A percentile compares a stretch with the other conserved stretches of the same genome.
Conservation (phyloP, 2,329 filamentous ascomycete genomes). For the Akanthomyces uredinophilus region DNA sequence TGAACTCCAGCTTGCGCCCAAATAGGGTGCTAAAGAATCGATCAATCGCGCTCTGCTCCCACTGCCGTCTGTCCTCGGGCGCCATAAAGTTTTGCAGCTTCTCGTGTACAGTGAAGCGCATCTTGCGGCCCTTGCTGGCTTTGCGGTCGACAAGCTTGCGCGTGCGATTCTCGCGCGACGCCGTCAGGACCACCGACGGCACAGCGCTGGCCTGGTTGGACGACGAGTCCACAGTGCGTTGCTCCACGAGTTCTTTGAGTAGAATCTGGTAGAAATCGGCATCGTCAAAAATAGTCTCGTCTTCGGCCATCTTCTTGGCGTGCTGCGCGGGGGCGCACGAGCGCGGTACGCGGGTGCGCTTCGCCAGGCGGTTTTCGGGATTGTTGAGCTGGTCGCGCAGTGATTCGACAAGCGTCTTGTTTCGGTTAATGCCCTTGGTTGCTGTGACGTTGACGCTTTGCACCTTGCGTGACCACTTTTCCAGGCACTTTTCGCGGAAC, state of each 20-base stretch:
- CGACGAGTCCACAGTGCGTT: slow-evolving; percentile 67
- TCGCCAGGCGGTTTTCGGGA: slow-evolving; percentile 58
- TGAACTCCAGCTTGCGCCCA: slow-evolving; percentile 62
- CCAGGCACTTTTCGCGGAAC: slow-evolving; percentile 66
- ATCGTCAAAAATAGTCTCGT: slow-evolving; percentile 76
- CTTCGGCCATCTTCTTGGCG: slow-evolving; percentile 51
- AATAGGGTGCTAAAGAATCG: slow-evolving; percentile 70
- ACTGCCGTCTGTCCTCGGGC: slow-evolving; percentile 71
- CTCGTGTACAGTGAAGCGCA: slow-evolving; percentile 92
- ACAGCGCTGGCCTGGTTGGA: slow-evolving; percentile 40
- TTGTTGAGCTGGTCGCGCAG: slow-evolving; percentile 64
- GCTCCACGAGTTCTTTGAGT: slow-evolving; percentile 87
- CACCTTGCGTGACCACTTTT: slow-evolving; percentile 83
- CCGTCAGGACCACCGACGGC: slow-evolving; percentile 58
- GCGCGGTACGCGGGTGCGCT: slow-evolving; percentile 64
- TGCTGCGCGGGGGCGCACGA: slow-evolving; percentile 72
- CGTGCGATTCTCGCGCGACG: slow-evolving; percentile 70
- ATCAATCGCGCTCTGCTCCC: slow-evolving; percentile 77
- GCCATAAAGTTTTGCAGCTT: slow-evolving; percentile 99
- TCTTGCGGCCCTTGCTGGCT: slow-evolving; percentile 89
- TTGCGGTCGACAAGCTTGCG: slow-evolving; percentile 85
- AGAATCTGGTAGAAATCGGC: slow-evolving; percentile 91
- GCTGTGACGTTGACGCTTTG: slow-evolving; percentile 41
- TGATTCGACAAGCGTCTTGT: slow-evolving; percentile 53
- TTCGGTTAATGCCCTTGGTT: slow-evolving; percentile 24